Evolutionary conservation across 2,329 filamentous ascomycete genomes (phyloP).

Genomic region (Reticulascus tulasneorum): DNA sequence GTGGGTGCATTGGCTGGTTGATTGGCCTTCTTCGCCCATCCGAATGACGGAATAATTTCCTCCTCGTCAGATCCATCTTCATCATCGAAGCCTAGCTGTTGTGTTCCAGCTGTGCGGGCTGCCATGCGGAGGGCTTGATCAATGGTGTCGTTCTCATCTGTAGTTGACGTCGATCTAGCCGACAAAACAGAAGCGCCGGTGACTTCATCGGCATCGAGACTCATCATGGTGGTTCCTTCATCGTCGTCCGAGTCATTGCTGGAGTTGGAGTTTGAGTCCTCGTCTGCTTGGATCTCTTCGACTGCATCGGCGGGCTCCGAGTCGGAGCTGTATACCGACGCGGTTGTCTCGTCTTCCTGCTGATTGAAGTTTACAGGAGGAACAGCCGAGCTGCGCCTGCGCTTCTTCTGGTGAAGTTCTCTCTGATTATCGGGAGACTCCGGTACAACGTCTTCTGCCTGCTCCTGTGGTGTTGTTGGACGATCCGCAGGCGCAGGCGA

Average conservation of each 20-base stretch:
- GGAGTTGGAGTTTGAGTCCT: slow-evolving; percentile 36
- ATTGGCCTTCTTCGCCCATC: slow-evolving; percentile 62
- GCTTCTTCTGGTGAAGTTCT: slow-evolving; percentile 53
- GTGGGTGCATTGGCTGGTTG: slow-evolving; percentile 39
- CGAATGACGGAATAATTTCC: slow-evolving; percentile 72
- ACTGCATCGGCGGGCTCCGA: slow-evolving; percentile 54
- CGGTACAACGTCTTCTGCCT: slow-evolving; percentile 51
- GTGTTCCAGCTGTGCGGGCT: slow-evolving; percentile 69
- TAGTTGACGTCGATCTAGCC: slow-evolving; percentile 48
- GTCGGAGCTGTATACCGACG: slow-evolving; percentile 74
- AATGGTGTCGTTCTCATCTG: slow-evolving; percentile 61
- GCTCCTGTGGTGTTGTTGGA: slow-evolving; percentile 59
- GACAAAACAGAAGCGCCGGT: slow-evolving; percentile 66
- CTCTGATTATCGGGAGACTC: slow-evolving; percentile 63
- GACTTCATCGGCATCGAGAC: slow-evolving; percentile 73
- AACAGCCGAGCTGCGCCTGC: slow-evolving; percentile 63
- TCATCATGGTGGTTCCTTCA: slow-evolving; percentile 78
- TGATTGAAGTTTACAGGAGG: slow-evolving; percentile 62
- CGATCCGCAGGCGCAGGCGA: slow-evolving; percentile 34
- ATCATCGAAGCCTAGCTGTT: slow-evolving; percentile 52
- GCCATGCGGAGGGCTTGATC: slow-evolving; percentile 77
- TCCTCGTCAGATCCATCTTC: slow-evolving; percentile 47
- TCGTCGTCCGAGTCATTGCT: slow-evolving; percentile 60
- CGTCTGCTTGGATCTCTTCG: slow-evolving; percentile 46
- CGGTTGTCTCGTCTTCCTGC: slow-evolving; percentile 62